A percentile compares a stretch with the other conserved stretches of the same genome.
phyloP scores from a whole-genome alignment of 495 filamentous ascomycete genomes.

The Copromyces sp. region DNA sequence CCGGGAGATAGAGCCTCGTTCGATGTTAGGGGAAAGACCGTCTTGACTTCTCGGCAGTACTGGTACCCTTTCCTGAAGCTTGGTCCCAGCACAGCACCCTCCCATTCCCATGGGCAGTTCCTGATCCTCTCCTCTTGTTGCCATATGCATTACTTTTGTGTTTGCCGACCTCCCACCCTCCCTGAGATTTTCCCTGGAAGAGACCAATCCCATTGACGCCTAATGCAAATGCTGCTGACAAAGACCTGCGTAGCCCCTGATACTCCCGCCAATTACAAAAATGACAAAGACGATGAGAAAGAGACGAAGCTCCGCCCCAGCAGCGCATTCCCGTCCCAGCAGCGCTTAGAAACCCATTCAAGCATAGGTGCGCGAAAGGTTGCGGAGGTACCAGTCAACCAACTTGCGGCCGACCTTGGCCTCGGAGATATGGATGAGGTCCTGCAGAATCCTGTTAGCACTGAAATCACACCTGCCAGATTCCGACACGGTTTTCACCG shows the following conservation, averaged over 20 bases:
- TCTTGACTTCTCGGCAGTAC: neutral
- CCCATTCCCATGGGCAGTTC: neutral
- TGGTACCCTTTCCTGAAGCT: neutral
- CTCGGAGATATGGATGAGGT: constrained; percentile 96
- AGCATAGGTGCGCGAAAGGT: constrained; percentile 82
- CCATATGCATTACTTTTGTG: neutral
- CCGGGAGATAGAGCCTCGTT: neutral
- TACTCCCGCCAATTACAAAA: constrained; percentile 7
- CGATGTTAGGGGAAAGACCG: neutral
- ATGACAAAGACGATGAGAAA: constrained; percentile 1
- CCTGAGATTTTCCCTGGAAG: neutral
- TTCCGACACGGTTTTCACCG: neutral
- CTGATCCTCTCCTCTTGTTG: constrained; percentile 1
- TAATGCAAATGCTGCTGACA: constrained; percentile 14
- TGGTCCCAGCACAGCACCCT: neutral
- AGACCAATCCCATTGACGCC: constrained; percentile 10
- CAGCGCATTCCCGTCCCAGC: neutral
- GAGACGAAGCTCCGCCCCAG: neutral
- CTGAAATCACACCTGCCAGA: neutral
- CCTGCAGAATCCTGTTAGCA: constrained; percentile 31
- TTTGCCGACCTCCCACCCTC: constrained; percentile 4
- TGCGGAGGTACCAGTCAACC: constrained; percentile 98
- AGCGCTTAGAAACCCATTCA: constrained; percentile 3
- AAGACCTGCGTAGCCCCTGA: neutral
- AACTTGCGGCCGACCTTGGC: constrained; percentile 94